Evolutionary conservation across 2,329 filamentous ascomycete species (phyloP).

Genomic region (Podosphaera xanthii): DNA sequence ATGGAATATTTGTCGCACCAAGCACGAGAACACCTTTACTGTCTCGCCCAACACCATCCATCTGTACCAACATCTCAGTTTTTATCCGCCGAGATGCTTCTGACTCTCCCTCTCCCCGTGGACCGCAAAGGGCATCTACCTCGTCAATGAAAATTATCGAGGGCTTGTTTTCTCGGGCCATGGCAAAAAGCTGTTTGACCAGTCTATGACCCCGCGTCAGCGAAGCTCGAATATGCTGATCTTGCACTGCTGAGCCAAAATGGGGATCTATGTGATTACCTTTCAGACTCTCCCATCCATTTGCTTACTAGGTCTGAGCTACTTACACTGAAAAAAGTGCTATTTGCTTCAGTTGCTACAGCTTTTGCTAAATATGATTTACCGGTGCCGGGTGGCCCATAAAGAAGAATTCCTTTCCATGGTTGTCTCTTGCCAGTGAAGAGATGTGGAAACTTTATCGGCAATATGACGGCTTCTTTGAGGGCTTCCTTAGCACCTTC

Average conservation of each 20-base stretch:
- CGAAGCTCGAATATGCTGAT: background rate
- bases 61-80: slow-evolving; percentile 92
- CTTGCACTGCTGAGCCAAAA: background rate
- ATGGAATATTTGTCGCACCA: slow-evolving; percentile 93
- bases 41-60: slow-evolving; percentile 96
- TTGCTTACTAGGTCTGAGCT: slow-evolving; percentile 95
- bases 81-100: slow-evolving; percentile 96
- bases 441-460: slow-evolving; percentile 93
- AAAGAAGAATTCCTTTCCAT: slow-evolving; percentile 94
- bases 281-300: slow-evolving; percentile 99
- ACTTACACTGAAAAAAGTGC: slow-evolving; percentile 96
- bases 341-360: slow-evolving; percentile 93
- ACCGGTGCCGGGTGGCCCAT: slow-evolving; percentile 87
- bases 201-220: slow-evolving; percentile 21
- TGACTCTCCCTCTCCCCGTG: slow-evolving; percentile 81
- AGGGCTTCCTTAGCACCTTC: slow-evolving; percentile 88
- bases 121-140: slow-evolving; percentile 87
- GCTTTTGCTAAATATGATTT: slow-evolving; percentile 96
- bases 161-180: slow-evolving; percentile 94
- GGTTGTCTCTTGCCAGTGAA: slow-evolving; percentile 92
- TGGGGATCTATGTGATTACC: slow-evolving; percentile 27
- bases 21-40: slow-evolving; percentile 83
- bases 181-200: slow-evolving; percentile 89
- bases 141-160: slow-evolving; percentile 98
- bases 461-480: slow-evolving; percentile 91